phyloP scores from a whole-genome alignment of 1,284 basidiomycete genomes.

The Stygiomarasmius scandens region DNA sequence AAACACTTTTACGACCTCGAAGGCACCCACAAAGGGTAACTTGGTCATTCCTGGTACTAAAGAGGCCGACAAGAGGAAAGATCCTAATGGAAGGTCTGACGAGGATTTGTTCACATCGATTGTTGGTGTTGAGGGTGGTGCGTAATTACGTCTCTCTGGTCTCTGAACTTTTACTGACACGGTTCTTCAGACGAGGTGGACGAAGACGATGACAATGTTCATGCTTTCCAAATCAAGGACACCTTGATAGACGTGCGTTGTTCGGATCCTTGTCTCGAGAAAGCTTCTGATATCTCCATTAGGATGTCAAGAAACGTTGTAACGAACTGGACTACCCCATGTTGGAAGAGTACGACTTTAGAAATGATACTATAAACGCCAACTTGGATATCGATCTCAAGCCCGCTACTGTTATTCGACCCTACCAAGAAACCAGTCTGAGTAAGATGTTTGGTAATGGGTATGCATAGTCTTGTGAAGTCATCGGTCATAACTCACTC shows the following conservation, averaged over 20 bases:
- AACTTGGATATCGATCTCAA: constrained; percentile 97
- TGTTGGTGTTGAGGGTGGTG: constrained; percentile 88
- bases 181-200: constrained; percentile 82
- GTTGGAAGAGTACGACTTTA: constrained; percentile 97
- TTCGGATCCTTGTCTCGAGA: not conserved
- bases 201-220: constrained; percentile 94
- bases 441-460: constrained; percentile 99
- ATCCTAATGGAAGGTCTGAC: constrained; percentile 60
- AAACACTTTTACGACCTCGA: constrained; percentile 82
- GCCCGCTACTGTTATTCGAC: constrained; percentile 92
- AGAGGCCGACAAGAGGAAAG: constrained; percentile 67
- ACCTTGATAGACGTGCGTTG: constrained; percentile 82
- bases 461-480: too few relatives aligned
- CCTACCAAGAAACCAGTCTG: constrained; percentile 95
- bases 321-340: constrained; percentile 96
- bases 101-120: constrained; percentile 86
- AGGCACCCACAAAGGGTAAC: constrained; percentile 79
- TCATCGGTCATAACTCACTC: too few relatives aligned
- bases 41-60: constrained; percentile 87
- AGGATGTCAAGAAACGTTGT: constrained; percentile 93
- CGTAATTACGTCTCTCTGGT: constrained; percentile 24
- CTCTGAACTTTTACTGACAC: constrained; percentile 11
- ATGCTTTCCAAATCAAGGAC: constrained; percentile 93
- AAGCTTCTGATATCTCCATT: too few relatives aligned
- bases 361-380: constrained; percentile 92